Conservation (phyloP, 495 filamentous ascomycete species). For the Neurospora intermedia region DNA sequence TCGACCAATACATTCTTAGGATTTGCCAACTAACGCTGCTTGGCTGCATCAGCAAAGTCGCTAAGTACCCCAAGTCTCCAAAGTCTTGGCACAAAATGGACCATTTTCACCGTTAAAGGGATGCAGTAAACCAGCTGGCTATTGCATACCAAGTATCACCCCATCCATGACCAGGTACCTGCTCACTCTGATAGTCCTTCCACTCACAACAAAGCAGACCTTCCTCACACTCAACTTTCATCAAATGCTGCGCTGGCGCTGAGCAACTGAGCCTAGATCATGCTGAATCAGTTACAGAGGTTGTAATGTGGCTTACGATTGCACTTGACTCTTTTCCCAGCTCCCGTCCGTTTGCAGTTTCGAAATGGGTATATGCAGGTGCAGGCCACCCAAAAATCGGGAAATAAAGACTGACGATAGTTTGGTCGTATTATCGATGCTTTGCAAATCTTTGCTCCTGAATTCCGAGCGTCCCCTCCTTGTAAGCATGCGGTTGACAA, state of each 20-base stretch:
- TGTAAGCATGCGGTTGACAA: background rate
- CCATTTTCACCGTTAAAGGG: too few species aligned
- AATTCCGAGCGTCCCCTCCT: background rate
- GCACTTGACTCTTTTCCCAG: background rate
- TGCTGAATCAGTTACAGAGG: background rate
- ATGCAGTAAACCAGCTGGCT: background rate
- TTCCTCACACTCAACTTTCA: background rate
- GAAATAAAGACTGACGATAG: background rate
- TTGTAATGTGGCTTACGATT: background rate
- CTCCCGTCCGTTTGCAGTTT: background rate
- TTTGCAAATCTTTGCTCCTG: background rate
- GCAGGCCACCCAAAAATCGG: background rate
- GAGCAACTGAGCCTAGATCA: background rate
- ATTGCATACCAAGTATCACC: background rate
- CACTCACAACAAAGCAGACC: background rate
- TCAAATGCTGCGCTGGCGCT: background rate
- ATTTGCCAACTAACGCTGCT: too few species aligned
- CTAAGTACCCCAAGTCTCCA: too few species aligned
- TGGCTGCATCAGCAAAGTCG: too few species aligned
- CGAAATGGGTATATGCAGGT: background rate
- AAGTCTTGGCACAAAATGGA: too few species aligned
- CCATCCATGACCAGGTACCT: background rate
- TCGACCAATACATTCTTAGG: too few species aligned
- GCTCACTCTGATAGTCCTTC: background rate
- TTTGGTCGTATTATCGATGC: background rate